Percentiles rank a stretch among this genome's conserved stretches.
These are phyloP conservation scores for Phaseolus lunatus DNA, from an alignment of 306 rosid genomes.

Conservation along the genomic window DNA sequence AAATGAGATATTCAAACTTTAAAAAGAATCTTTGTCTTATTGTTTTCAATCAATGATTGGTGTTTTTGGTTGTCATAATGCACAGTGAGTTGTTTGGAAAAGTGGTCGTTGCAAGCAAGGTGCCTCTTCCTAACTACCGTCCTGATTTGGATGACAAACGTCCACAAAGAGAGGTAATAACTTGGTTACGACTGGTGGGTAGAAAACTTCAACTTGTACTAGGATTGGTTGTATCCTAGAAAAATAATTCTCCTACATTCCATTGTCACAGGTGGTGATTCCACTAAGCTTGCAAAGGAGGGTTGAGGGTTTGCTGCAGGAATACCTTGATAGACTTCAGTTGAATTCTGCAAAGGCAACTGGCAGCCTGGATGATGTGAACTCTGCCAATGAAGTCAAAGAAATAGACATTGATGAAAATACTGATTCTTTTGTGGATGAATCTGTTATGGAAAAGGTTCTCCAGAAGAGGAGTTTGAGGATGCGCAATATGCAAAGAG, in stretches of 20 bases:
- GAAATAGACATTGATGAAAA: constrained; percentile 58
- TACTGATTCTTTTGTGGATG: constrained; percentile 75
- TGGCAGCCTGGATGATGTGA: constrained; percentile 52
- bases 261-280: constrained; percentile 68
- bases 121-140: constrained; percentile 96
- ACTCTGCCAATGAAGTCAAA: constrained; percentile 53
- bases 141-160: constrained; percentile 99
- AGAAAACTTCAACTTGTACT: constrained; percentile 22
- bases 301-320: constrained; percentile 90
- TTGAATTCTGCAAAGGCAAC: constrained; percentile 58
- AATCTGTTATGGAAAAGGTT: constrained; percentile 95
- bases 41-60: constrained; percentile 19
- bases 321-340: constrained; percentile 76
- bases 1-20: constrained; percentile 8
- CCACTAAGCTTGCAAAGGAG: constrained; percentile 95
- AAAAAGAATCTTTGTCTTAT: neutral
- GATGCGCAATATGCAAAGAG: constrained; percentile 93
- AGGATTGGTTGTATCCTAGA: constrained; percentile 35
- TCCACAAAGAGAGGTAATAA: constrained; percentile 93
- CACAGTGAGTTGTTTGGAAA: constrained; percentile 83
- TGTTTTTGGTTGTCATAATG: constrained; percentile 39
- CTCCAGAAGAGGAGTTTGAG: constrained; percentile 90
- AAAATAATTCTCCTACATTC: constrained; percentile 26
- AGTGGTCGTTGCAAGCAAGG: constrained; percentile 95
- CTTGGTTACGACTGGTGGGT: constrained; percentile 10